A percentile compares a stretch with the other conserved stretches of the same genome.
These are phyloP conservation scores for Boletus rufocinnamomeus DNA, from an alignment of 768 basidiomycete species.

Conservation along the genomic window DNA sequence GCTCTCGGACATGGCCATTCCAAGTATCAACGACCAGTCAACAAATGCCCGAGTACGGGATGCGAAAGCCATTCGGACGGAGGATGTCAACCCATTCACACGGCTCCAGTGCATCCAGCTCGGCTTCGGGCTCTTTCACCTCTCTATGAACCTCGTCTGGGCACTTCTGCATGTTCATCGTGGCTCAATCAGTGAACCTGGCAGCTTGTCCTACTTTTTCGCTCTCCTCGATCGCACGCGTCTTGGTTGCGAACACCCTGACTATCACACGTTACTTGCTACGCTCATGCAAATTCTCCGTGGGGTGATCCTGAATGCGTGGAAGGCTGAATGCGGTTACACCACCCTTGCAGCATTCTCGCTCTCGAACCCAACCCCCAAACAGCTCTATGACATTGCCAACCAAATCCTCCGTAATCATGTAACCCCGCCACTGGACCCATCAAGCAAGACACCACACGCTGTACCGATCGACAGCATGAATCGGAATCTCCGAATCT, in stretches of 20 bases:
- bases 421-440: too few species aligned
- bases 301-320: conserved; percentile 37
- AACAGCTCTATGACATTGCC: not conserved
- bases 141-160: not conserved
- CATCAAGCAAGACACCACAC: too few species aligned
- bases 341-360: conserved; percentile 19
- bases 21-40: too few species aligned
- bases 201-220: too few species aligned
- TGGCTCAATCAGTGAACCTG: not conserved
- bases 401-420: not conserved
- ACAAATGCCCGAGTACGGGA: not conserved
- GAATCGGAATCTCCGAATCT: too few species aligned
- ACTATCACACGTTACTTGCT: conserved; percentile 36
- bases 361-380: conserved; percentile 17
- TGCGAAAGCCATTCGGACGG: not conserved
- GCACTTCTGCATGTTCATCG: not conserved
- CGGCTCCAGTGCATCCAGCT: not conserved
- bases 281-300: conserved; percentile 32
- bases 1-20: too few species aligned
- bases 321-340: conserved; percentile 29
- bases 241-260: conserved; percentile 35
- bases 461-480: too few species aligned
- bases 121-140: not conserved
- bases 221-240: too few species aligned
- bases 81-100: not conserved